These are phyloP conservation scores for Rhizodiscina lignyota DNA, from an alignment of 495 filamentous ascomycete genomes.

Conservation along the genomic window DNA sequence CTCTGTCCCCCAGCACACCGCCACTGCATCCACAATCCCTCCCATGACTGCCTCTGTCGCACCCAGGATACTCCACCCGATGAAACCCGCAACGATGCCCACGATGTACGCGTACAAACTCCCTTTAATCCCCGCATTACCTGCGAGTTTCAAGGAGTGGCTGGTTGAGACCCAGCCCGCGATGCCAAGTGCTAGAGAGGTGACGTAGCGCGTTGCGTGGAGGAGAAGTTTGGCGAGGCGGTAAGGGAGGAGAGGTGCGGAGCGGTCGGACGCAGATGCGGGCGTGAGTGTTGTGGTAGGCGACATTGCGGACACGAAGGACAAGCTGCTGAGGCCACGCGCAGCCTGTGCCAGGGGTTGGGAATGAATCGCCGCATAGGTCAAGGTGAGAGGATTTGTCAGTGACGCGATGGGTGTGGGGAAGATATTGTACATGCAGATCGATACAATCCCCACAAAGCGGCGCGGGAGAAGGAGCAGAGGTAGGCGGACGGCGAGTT, in stretches of 20 bases:
- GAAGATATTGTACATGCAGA: slow-evolving; percentile 58
- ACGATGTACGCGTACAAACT: slow-evolving; percentile 92
- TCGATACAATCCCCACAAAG: slow-evolving; percentile 39
- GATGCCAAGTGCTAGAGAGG: slow-evolving; percentile 76
- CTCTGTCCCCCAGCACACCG: slow-evolving; percentile 91
- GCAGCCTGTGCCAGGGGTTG: slow-evolving; percentile 61
- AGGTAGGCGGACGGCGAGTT: slow-evolving; percentile 69
- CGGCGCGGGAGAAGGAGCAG: slow-evolving; percentile 69
- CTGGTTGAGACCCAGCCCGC: slow-evolving; percentile 96
- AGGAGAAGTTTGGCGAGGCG: slow-evolving; percentile 81
- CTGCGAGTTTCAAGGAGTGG: slow-evolving; percentile 40
- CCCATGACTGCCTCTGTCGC: slow-evolving; percentile 86
- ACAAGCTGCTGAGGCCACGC: slow-evolving; percentile 57
- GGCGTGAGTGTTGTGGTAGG: slow-evolving; percentile 46
- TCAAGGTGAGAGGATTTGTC: slow-evolving; percentile 79
- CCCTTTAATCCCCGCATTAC: slow-evolving; percentile 39
- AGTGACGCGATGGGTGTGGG: slow-evolving; percentile 70
- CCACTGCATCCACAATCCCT: slow-evolving; percentile 78
- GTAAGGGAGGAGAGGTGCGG: slow-evolving; percentile 46
- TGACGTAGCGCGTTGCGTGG: slow-evolving; percentile 75
- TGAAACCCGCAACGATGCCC: slow-evolving; percentile 74
- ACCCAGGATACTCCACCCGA: slow-evolving; percentile 91
- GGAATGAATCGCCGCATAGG: slow-evolving; percentile 88
- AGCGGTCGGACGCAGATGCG: slow-evolving; percentile 20
- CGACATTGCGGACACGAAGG: slow-evolving; percentile 43